Evolutionary conservation across 495 filamentous ascomycete species (phyloP).

Genomic region (Hyaloscypha finlandica): DNA sequence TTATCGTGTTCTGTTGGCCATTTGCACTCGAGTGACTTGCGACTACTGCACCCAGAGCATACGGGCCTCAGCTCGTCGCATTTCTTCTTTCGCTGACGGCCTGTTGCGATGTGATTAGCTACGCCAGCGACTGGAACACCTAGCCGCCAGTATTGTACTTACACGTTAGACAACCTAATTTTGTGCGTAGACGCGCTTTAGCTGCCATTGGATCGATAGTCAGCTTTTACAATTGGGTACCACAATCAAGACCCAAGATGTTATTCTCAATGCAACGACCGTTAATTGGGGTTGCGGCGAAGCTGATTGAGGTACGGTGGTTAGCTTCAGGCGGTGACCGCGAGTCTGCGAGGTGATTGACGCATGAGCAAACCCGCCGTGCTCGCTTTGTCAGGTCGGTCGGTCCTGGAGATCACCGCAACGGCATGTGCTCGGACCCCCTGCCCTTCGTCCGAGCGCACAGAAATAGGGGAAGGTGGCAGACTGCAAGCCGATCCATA

Average conservation of each 20-base stretch:
- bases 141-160: neutral
- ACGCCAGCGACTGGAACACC: neutral
- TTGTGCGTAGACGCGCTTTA: constrained; percentile 4
- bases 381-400: too few species aligned
- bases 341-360: too few species aligned
- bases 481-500: too few species aligned
- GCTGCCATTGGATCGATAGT: neutral
- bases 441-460: too few species aligned
- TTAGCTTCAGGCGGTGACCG: too few species aligned
- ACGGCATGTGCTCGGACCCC: too few species aligned
- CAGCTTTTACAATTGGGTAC: neutral
- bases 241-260: neutral
- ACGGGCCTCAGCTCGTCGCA: constrained; percentile 7
- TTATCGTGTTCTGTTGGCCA: constrained; percentile 4
- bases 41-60: neutral
- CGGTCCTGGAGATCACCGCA: too few species aligned
- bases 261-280: neutral
- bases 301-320: neutral
- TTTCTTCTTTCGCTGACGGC: constrained; percentile 5
- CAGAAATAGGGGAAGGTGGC: too few species aligned
- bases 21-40: neutral
- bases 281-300: neutral
- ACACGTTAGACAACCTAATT: constrained; percentile 8
- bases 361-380: too few species aligned
- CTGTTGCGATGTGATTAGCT: neutral